Conservation (phyloP, 2,329 filamentous ascomycete species). For the Phyllachora maydis region DNA sequence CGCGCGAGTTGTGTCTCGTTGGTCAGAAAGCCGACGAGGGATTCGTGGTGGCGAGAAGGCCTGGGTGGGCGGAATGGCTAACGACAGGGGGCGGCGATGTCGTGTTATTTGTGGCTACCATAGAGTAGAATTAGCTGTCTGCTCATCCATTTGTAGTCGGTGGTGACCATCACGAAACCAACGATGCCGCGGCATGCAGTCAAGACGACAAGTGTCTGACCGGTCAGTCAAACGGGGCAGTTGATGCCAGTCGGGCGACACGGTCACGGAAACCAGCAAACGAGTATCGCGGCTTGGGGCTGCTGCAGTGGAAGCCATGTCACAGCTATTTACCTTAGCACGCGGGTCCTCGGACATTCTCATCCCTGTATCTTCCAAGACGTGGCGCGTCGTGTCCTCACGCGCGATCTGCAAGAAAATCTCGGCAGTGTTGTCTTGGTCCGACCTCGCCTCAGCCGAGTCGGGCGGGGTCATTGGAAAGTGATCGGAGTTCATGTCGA, state of each 20-base stretch:
- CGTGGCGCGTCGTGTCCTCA: slow-evolving; percentile 23
- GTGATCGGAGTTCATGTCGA: slow-evolving; percentile 26
- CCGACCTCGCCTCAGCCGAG: slow-evolving; percentile 14
- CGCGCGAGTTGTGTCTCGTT: slow-evolving; percentile 24
- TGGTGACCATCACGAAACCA: too few relatives aligned
- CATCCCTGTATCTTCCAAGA: slow-evolving; percentile 12
- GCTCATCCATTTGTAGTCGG: too few relatives aligned
- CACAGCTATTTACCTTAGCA: slow-evolving; percentile 23
- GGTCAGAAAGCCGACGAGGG: slow-evolving; percentile 33
- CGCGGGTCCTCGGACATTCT: slow-evolving; percentile 16
- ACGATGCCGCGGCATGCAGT: too few relatives aligned
- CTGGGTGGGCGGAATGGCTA: slow-evolving; percentile 23
- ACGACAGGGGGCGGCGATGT: slow-evolving; percentile 31
- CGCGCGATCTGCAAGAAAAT: slow-evolving; percentile 37
- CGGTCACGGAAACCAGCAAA: too few relatives aligned
- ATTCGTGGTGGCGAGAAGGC: slow-evolving; percentile 27
- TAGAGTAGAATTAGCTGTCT: too few relatives aligned
- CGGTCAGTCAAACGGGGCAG: too few relatives aligned
- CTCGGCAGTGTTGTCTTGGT: slow-evolving; percentile 33
- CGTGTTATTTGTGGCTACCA: slow-evolving; percentile 25
- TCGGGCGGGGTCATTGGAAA: slow-evolving; percentile 18
- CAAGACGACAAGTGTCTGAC: too few relatives aligned
- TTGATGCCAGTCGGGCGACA: too few relatives aligned
- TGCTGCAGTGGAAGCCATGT: too few relatives aligned
- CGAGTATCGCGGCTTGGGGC: too few relatives aligned